A percentile compares a stretch with the other conserved stretches of the same genome.
Evolutionary conservation across 495 filamentous ascomycete species (phyloP).

Genomic region (Pseudotulostoma volvatum): DNA sequence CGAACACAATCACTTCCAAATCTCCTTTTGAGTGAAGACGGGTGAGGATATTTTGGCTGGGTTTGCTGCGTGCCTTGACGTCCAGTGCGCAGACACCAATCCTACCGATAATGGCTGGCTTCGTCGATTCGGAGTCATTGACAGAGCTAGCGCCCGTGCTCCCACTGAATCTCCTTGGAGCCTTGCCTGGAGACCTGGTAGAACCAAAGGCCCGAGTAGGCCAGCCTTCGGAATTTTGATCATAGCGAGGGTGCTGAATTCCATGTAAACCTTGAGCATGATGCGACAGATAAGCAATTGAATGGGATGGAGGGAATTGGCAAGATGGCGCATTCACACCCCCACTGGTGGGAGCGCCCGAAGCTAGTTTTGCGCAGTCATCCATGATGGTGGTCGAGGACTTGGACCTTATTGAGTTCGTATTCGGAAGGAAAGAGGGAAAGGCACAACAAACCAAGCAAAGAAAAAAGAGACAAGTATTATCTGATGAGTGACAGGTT

Average conservation of each 20-base stretch:
- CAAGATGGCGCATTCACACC: background rate
- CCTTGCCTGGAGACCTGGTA: constrained; percentile 52
- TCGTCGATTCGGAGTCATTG: constrained; percentile 21
- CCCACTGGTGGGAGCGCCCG: background rate
- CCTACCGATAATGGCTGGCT: constrained; percentile 30
- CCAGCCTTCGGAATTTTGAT: constrained; percentile 13
- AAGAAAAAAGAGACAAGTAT: no score
- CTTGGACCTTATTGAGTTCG: no score
- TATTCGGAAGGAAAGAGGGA: no score
- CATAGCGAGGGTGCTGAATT: constrained; percentile 2
- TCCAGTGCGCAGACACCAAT: constrained; percentile 95
- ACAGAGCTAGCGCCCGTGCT: constrained; percentile 58
- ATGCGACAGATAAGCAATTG: background rate
- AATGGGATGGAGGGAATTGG: background rate
- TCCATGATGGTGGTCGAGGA: no score
- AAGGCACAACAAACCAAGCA: no score
- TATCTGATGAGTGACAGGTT: no score
- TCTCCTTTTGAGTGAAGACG: constrained; percentile 76
- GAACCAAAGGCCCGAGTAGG: constrained; percentile 21
- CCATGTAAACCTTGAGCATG: background rate
- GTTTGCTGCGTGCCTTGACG: constrained; percentile 90
- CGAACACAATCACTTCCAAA: constrained; percentile 93
- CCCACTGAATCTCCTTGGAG: constrained; percentile 56
- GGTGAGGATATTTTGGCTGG: constrained; percentile 87
- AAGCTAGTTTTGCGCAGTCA: background rate